Evolutionary conservation across 2,329 filamentous ascomycete species (phyloP), one percentile per base, ranked within the genome.

Genomic region (Ophiocordyceps sinensis): DNA sequence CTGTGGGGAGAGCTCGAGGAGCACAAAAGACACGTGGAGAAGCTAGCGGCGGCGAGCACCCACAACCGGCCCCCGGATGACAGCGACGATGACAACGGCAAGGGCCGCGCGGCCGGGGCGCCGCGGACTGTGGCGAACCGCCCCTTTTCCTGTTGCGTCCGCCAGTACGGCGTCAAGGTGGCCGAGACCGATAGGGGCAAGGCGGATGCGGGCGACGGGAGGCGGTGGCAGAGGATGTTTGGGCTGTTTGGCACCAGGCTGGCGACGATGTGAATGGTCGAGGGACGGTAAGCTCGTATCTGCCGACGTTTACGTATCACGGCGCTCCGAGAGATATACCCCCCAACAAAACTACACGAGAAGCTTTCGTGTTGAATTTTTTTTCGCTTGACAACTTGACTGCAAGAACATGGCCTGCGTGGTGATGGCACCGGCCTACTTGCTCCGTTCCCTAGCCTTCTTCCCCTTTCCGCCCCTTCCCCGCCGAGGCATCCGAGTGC

Each of bases 1-100:
- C 66, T 95, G 2, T 96, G 89, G 88, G 89, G 89, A 2, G 75
- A 94, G 45, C 66, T 95, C 1, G 79, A 88, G 53, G 85, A 94
- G 54, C 58, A 65, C 38, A 85, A 83, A 54, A 51, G 52, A 2
- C 55, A 50, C 17, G 45, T 51, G 43, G 58, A 54, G 47, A 55
- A 45, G 45, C 45, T 43, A 44, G 49, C 32, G 53, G 51, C 38
- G 52, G 11, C 11, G 28, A 13, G n/a, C 12, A 21, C n/a, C 8
- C 8, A 9, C 26, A 21, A 58, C n/a, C 51, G 52, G 19, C 58
- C 61, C 2, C 62, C 64, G 1, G 58, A 54, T 1, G 52, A 59
- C 26, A 67, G 65, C 42, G 66, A 64, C 38, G 55, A 59, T 31
- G 53, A 52, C 2, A 79, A 88, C 32, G 53, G 51, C 2, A 79